Evolutionary conservation across 1,284 basidiomycete genomes (phyloP).

Genomic region (Leccinum variabile): DNA sequence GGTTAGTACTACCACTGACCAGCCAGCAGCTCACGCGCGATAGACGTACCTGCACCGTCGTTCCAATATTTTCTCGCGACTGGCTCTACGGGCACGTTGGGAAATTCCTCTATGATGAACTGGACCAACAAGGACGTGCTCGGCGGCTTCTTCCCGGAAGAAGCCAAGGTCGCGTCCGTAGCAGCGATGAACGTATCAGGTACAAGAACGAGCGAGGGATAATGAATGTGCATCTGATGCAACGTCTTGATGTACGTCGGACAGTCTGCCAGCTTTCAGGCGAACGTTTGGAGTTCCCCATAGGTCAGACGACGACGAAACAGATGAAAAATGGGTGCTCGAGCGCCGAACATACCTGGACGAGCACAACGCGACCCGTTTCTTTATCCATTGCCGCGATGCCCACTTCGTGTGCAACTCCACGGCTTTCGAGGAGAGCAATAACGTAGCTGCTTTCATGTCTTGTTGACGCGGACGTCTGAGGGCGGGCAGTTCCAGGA

Average conservation of each 20-base stretch:
- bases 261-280: constrained; percentile 69
- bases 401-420: constrained; percentile 79
- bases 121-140: constrained; percentile 66
- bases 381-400: constrained; percentile 82
- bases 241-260: constrained; percentile 86
- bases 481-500: constrained; percentile 63
- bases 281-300: background rate
- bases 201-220: constrained; percentile 71
- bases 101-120: constrained; percentile 75
- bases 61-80: constrained; percentile 83
- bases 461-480: constrained; percentile 58
- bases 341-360: constrained; percentile 52
- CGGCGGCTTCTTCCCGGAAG: constrained; percentile 45
- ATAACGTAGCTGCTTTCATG: constrained; percentile 62
- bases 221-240: constrained; percentile 80
- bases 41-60: constrained; percentile 60
- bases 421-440: constrained; percentile 72
- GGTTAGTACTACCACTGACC: constrained; percentile 15
- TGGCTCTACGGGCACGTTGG: constrained; percentile 61
- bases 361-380: constrained; percentile 71
- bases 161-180: constrained; percentile 45
- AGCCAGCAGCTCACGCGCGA: background rate
- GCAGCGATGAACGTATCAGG: constrained; percentile 74
- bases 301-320: constrained; percentile 3
- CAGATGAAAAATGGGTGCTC: background rate